Evolutionary conservation across 495 filamentous ascomycete genomes (phyloP).

Genomic region (Neurospora discreta): DNA sequence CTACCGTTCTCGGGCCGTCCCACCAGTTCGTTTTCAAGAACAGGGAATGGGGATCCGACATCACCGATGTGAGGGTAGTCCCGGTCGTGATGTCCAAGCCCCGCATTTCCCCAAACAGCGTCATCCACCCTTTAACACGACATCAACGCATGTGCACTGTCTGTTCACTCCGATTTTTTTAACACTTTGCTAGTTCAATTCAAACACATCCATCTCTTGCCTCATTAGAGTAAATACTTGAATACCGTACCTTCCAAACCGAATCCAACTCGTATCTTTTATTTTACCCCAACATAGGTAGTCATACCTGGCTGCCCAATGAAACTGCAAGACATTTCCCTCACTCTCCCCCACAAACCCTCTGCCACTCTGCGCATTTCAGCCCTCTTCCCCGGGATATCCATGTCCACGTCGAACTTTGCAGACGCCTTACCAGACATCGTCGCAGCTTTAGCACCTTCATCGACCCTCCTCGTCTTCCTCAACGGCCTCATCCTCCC

Average conservation of each 20-base stretch:
- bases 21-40: not conserved
- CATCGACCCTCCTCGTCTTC: constrained; percentile 42
- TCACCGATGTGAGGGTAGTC: not conserved
- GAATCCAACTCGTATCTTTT: not conserved
- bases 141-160: not conserved
- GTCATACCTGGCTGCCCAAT: not conserved
- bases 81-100: not conserved
- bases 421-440: not conserved
- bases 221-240: not conserved
- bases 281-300: not conserved
- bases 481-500: constrained; percentile 50
- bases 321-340: not conserved
- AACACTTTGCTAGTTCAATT: not conserved
- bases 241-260: no score
- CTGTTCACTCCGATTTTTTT: not conserved
- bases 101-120: not conserved
- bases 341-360: constrained; percentile 15
- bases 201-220: not conserved
- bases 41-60: not conserved
- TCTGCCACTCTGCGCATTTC: constrained; percentile 11
- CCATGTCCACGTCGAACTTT: not conserved
- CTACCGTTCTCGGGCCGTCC: not conserved
- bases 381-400: not conserved
- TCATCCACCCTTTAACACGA: not conserved
- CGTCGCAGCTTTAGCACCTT: constrained; percentile 3